Evolutionary conservation across 352 stramenopile genomes (phyloP).

Genomic region (Pythium sp.): DNA sequence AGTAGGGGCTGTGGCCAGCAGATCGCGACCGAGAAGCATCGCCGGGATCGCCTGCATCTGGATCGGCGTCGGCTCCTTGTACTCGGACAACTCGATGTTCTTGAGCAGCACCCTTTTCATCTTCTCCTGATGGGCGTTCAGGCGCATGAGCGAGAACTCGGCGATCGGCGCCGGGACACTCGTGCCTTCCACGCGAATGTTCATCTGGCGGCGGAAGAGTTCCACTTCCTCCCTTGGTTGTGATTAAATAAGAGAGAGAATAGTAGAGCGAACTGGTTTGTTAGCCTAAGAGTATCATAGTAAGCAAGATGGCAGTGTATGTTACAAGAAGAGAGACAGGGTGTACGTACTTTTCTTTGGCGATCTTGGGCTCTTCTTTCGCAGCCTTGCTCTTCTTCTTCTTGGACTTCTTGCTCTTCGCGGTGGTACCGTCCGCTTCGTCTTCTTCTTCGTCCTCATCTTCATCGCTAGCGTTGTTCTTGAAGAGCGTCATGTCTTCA

Average conservation of each 20-base stretch:
- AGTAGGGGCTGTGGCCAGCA: conserved; percentile 96
- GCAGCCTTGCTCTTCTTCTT: conserved; percentile 19
- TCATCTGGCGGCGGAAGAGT: conserved; percentile 74
- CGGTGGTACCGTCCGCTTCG: conserved; percentile 4
- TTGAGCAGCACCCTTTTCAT: conserved; percentile 67
- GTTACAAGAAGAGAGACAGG: not conserved
- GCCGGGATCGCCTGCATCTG: conserved; percentile 97
- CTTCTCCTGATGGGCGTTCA: conserved; percentile 36
- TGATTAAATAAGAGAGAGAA: not conserved
- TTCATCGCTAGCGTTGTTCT: conserved; percentile 22
- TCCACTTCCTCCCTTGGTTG: conserved; percentile 44
- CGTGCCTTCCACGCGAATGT: conserved; percentile 72
- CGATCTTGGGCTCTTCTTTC: conserved; percentile 12
- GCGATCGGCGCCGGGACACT: conserved; percentile 69
- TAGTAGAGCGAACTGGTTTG: not conserved
- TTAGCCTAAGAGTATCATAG: not conserved
- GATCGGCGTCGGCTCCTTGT: conserved; percentile 98
- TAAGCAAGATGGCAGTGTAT: not conserved
- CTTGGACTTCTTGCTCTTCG: conserved; percentile 24
- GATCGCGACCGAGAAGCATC: conserved; percentile 88
- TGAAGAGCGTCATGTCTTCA: conserved; percentile 53
- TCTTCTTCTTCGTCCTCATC: conserved; percentile 21
- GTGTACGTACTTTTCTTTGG: conserved; percentile 30
- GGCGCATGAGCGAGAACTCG: conserved; percentile 68
- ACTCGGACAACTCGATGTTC: conserved; percentile 89